Percentiles rank a stretch among this genome's conserved stretches.
Evolutionary conservation across 1,284 basidiomycete species (phyloP).

Genomic region (Earliella scabrosa): DNA sequence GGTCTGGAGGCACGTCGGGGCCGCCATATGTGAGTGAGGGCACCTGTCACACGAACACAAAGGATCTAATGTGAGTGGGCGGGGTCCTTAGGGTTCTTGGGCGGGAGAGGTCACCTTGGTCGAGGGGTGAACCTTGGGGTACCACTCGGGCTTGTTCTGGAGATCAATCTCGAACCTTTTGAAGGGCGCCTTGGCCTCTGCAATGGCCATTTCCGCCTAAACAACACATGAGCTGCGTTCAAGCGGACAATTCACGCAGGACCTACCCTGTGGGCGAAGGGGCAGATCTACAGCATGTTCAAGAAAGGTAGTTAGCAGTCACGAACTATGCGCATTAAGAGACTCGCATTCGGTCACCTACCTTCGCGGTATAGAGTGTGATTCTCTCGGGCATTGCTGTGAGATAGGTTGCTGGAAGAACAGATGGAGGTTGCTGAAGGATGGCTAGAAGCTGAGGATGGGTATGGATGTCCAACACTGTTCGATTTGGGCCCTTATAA

Average conservation of each 20-base stretch:
- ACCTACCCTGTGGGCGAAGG: slow-evolving; percentile 11
- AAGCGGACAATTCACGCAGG: not conserved
- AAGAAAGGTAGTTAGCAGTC: no score
- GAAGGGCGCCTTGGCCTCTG: slow-evolving; percentile 54
- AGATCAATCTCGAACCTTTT: slow-evolving; percentile 60
- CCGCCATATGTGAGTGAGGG: slow-evolving; percentile 65
- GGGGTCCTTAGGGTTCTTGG: slow-evolving; percentile 29
- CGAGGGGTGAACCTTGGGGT: slow-evolving; percentile 63
- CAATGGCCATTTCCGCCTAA: slow-evolving; percentile 47
- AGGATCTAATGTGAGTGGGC: not conserved
- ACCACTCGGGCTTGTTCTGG: slow-evolving; percentile 68
- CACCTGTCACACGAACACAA: slow-evolving; percentile 52
- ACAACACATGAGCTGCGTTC: not conserved
- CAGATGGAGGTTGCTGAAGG: no score
- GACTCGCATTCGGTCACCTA: not conserved
- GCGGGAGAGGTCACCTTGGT: slow-evolving; percentile 51
- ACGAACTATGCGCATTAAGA: no score
- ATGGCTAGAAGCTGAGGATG: no score
- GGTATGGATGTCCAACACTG: no score
- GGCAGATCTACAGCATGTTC: not conserved
- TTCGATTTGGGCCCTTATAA: no score
- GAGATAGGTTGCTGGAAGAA: no score
- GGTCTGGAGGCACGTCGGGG: slow-evolving; percentile 49
- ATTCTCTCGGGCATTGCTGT: slow-evolving; percentile 13
- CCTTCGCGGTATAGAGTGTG: slow-evolving; percentile 14